Evolutionary conservation across 2,329 filamentous ascomycete species (phyloP).

Genomic region (Chalara sp.): DNA sequence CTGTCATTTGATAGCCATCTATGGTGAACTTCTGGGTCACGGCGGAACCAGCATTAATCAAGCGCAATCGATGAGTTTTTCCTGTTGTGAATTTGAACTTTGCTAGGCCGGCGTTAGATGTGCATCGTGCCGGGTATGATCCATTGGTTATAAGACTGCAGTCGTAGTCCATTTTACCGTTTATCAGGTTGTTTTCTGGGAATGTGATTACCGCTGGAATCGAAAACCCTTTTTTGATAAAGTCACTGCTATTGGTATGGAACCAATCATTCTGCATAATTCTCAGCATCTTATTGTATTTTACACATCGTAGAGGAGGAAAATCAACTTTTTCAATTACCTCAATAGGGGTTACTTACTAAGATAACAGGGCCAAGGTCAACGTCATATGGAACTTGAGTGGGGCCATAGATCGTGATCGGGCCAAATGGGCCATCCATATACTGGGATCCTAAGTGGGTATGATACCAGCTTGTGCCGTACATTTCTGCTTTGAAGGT

Average conservation of each 20-base stretch:
- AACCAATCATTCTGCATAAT: conserved; percentile 27
- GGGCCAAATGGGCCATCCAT: conserved; percentile 48
- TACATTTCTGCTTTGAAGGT: conserved; percentile 27
- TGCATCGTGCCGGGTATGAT: conserved; percentile 17
- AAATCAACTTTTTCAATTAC: too few species aligned
- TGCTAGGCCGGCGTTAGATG: conserved; percentile 21
- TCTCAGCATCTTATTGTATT: too few species aligned
- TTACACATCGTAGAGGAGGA: too few species aligned
- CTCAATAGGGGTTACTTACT: too few species aligned
- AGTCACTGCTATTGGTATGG: conserved; percentile 37
- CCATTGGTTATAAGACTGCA: conserved; percentile 15
- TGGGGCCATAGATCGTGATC: conserved; percentile 57
- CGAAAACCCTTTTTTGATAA: conserved; percentile 40
- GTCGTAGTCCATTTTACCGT: conserved; percentile 26
- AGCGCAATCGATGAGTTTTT: conserved; percentile 38
- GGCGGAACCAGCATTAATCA: conserved; percentile 41
- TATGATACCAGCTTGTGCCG: conserved; percentile 54
- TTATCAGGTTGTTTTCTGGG: conserved; percentile 30
- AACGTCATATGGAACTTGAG: conserved; percentile 50
- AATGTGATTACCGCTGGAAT: conserved; percentile 18
- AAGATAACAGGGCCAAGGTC: conserved; percentile 49
- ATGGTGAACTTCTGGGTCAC: conserved; percentile 40
- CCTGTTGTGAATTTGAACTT: conserved; percentile 34
- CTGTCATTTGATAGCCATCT: conserved; percentile 48
- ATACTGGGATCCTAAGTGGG: conserved; percentile 45